Conservation (phyloP, 1,284 basidiomycete species). For the Austropuccinia psidii region DNA sequence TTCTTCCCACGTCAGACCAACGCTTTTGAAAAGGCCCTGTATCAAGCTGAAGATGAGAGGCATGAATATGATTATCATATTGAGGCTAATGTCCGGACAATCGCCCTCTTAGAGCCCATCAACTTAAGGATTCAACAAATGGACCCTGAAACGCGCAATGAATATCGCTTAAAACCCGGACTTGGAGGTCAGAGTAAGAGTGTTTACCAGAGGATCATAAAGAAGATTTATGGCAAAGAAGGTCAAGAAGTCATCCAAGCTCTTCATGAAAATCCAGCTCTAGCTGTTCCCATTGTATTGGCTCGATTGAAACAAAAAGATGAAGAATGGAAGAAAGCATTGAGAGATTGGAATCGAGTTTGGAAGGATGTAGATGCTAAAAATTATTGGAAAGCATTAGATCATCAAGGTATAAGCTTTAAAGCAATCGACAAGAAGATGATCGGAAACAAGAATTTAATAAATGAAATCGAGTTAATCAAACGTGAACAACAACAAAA, state of each 20-base stretch:
- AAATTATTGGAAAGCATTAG: constrained; percentile 95
- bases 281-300: constrained; percentile 86
- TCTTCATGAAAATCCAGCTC: constrained; percentile 81
- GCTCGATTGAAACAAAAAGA: constrained; percentile 85
- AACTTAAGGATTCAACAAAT: constrained; percentile 78
- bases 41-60: constrained; percentile 94
- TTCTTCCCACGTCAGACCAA: constrained; percentile 97
- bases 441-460: constrained; percentile 80
- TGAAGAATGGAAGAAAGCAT: constrained; percentile 91
- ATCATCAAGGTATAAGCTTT: constrained; percentile 91
- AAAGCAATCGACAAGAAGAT: constrained; percentile 95
- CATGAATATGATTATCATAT: constrained; percentile 98
- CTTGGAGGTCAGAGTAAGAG: constrained; percentile 80
- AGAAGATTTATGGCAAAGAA: constrained; percentile 86
- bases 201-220: constrained; percentile 88
- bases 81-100: constrained; percentile 83
- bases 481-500: constrained; percentile 70
- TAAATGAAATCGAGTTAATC: constrained; percentile 74
- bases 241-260: constrained; percentile 79
- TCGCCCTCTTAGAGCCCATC: constrained; percentile 84
- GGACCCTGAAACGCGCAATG: constrained; percentile 74
- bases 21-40: constrained; percentile 87
- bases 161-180: constrained; percentile 76
- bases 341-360: constrained; percentile 92
- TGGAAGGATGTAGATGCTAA: constrained; percentile 96